phyloP scores from a whole-genome alignment of 805 yeast genomes.

The Myxozyma mucilagina region DNA sequence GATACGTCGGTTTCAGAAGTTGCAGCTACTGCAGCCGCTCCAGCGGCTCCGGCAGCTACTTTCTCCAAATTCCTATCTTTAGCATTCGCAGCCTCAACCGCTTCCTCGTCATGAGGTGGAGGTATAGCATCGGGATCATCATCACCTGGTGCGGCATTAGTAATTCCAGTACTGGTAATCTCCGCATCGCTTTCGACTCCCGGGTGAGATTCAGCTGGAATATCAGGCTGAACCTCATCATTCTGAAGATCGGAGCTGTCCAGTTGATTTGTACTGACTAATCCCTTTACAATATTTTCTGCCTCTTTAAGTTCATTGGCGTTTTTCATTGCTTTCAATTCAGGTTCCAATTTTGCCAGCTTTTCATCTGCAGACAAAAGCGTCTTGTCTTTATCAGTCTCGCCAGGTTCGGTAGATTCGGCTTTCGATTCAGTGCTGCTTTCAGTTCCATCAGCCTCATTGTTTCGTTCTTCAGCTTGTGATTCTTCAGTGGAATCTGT shows the following conservation, averaged over 20 bases:
- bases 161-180: not conserved
- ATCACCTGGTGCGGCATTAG: slow-evolving; percentile 9
- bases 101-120: slow-evolving; percentile 8
- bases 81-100: not conserved
- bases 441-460: not conserved
- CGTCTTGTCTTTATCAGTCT: too few species aligned
- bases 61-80: too few species aligned
- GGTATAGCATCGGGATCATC: slow-evolving; percentile 9
- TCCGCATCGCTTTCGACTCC: slow-evolving; percentile 6
- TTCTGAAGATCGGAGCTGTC: not conserved
- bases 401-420: too few species aligned
- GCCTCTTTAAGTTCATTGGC: too few species aligned
- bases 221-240: not conserved
- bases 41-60: not conserved
- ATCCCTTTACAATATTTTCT: not conserved
- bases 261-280: not conserved
- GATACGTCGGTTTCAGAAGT: not conserved
- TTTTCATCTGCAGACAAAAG: too few species aligned
- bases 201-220: not conserved
- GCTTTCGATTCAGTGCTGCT: too few species aligned
- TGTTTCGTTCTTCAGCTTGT: not conserved
- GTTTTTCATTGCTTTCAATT: too few species aligned
- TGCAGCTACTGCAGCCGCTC: slow-evolving; percentile 2
- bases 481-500: not conserved
- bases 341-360: too few species aligned